Conservation (phyloP, 208 protist species). For the Leishmania tropica region DNA sequence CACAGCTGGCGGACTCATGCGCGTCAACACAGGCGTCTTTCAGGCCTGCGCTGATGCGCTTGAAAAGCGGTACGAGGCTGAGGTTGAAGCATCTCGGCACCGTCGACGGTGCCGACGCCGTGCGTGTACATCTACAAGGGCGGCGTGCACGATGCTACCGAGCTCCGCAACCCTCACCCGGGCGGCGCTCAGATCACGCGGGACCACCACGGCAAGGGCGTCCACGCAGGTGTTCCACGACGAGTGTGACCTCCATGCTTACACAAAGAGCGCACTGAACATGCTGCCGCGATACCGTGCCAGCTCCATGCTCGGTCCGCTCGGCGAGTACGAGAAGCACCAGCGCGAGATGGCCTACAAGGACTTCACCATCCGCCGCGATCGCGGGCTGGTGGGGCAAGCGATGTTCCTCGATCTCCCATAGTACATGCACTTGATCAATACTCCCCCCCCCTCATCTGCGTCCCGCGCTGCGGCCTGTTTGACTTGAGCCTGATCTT, state of each 20-base stretch:
- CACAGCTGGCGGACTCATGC: conserved; percentile 32
- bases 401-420: conserved; percentile 41
- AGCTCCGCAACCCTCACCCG: conserved; percentile 76
- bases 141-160: conserved; percentile 78
- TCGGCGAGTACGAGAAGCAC: conserved; percentile 26
- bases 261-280: conserved; percentile 45
- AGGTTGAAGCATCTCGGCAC: conserved; percentile 10
- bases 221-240: conserved; percentile 49
- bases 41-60: conserved; percentile 32
- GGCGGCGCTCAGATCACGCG: conserved; percentile 65
- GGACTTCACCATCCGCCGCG: conserved; percentile 48
- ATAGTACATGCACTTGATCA: conserved; percentile 56
- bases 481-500: conserved; percentile 42
- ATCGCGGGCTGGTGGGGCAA: conserved; percentile 50
- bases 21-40: conserved; percentile 29
- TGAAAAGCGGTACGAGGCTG: conserved; percentile 14
- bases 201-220: conserved; percentile 48
- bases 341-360: conserved; percentile 51
- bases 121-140: conserved; percentile 57
- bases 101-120: conserved; percentile 5
- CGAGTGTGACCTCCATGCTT: conserved; percentile 54
- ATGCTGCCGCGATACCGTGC: conserved; percentile 58
- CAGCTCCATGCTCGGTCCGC: conserved; percentile 13
- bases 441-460: conserved; percentile 31
- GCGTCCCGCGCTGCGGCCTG: conserved; percentile 46